Evolutionary conservation across 306 rosid species (phyloP), one percentile per base, ranked within the genome.

Genomic region (Prunus padus): DNA sequence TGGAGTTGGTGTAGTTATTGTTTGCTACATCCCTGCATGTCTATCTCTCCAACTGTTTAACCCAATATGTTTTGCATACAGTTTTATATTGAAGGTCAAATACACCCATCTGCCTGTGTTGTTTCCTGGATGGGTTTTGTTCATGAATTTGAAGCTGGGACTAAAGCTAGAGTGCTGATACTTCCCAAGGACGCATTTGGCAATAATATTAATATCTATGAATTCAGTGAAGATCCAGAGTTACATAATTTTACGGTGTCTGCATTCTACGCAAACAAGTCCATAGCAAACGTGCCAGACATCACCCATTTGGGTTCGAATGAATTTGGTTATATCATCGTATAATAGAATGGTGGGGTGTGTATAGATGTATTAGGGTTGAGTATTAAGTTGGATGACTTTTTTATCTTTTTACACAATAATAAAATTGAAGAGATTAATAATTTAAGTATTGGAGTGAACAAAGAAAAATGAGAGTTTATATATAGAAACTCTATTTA

Each of bases 131-230:
- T 81, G 68, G 88, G 88, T 25, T 68, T 86, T 40, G 65, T 69
- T 31, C 80, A 82, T 69, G 95, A 90, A 69, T 93, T 70, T 59
- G 93, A 85, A 76, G 97, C 93, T 18, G 98, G 97, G 72, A 78
- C 74, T 25, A 88, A 75, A 82, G 96, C 92, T 5, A 63, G 85
- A 67, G 52, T 93, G 46, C 73, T 77, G 84, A 80, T 93, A 16
- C 91, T 85, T 61, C 89, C 90, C 13, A 90, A 86, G 82, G 98
- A 93, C 83, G 98, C 96, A 82, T 93, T 89, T 86, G 96, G 98
- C 79, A 93, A 93, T 70, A 67, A 74, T 26, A 26, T 26, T 26
- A 26, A 26, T 49, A 84, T 90, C 77, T 80, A 88, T 51, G 80
- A 87, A 57, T 75, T 79, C 1, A 72, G 49, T n/a, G 82, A 89